phyloP scores from a whole-genome alignment of 2,329 filamentous ascomycete species.

The Colletotrichum tamarilloi region DNA sequence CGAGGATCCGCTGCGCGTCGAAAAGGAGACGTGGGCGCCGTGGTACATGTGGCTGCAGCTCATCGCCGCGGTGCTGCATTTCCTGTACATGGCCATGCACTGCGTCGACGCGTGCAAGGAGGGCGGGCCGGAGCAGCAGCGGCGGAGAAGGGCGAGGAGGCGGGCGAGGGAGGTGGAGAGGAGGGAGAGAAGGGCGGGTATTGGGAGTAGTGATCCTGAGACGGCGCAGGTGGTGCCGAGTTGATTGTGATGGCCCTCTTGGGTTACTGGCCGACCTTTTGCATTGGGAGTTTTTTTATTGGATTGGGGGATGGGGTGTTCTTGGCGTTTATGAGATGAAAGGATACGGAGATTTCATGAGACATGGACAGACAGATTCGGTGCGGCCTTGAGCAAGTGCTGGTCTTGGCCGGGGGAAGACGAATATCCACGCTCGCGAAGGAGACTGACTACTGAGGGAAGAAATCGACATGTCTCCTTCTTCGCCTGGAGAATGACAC shows the following conservation, averaged over 20 bases:
- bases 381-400: constrained; percentile 30
- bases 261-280: not conserved
- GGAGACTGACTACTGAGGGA: not conserved
- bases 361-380: not conserved
- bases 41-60: constrained; percentile 40
- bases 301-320: not conserved
- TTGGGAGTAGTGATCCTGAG: constrained; percentile 3
- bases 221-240: constrained; percentile 5
- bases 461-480: not conserved
- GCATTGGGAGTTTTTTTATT: not conserved
- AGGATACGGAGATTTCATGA: not conserved
- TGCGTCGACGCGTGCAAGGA: constrained; percentile 36
- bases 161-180: constrained; percentile 14
- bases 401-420: constrained; percentile 17
- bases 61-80: constrained; percentile 36
- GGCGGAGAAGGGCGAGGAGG: constrained; percentile 14
- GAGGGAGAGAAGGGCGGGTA: not conserved
- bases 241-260: too few relatives aligned
- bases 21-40: constrained; percentile 37
- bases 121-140: not conserved
- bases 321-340: constrained; percentile 6
- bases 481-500: not conserved
- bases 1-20: constrained; percentile 33
- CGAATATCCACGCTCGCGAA: not conserved
- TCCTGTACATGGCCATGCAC: constrained; percentile 38